These are phyloP conservation scores for Gillenia trifoliata DNA, from an alignment of 306 rosid genomes.

Conservation along the genomic window DNA sequence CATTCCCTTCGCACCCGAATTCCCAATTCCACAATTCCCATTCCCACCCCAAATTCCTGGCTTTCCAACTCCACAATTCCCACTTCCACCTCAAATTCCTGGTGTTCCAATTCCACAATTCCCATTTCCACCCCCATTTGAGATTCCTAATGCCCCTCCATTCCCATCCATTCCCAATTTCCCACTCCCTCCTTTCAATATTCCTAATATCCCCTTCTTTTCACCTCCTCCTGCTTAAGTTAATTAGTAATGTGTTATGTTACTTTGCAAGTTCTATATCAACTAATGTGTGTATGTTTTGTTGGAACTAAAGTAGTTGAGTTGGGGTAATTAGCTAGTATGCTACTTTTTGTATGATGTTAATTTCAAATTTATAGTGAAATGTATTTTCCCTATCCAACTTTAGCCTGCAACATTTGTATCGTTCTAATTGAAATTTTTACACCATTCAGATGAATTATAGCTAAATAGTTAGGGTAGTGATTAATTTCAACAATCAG, in stretches of 20 bases:
- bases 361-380: background rate
- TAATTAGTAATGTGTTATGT: background rate
- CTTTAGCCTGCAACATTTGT: background rate
- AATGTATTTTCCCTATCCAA: background rate
- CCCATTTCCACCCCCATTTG: background rate
- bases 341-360: background rate
- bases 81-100: background rate
- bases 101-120: background rate
- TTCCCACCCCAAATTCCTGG: background rate
- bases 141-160: background rate
- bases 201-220: conserved; percentile 9
- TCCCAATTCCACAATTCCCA: background rate
- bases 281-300: background rate
- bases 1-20: background rate
- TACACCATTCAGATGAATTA: background rate
- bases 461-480: background rate
- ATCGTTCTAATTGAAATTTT: background rate
- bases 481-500: too few relatives aligned
- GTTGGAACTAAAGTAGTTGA: background rate
- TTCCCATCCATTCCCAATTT: background rate
- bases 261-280: background rate
- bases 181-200: conserved; percentile 1
- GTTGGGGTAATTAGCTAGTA: background rate
- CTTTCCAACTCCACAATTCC: background rate
- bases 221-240: conserved; percentile 14